phyloP scores from a whole-genome alignment of 1,139 yeast species.

The Blastobotrys capitulatus region DNA sequence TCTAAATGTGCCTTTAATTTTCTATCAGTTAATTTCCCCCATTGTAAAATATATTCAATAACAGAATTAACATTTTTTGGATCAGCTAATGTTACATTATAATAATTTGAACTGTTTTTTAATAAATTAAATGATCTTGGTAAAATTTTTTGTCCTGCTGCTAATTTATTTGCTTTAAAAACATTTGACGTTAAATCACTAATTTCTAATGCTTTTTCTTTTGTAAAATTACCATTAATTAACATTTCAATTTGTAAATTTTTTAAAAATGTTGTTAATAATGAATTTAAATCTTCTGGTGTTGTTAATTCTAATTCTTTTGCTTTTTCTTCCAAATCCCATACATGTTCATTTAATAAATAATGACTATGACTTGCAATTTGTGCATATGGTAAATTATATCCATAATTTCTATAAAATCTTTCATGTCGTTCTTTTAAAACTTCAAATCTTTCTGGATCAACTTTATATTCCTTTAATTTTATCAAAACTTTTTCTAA shows the following conservation, averaged over 20 bases:
- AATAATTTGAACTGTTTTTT: conserved; percentile 41
- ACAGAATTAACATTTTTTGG: conserved; percentile 75
- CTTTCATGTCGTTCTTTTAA: conserved; percentile 60
- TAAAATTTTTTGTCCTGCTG: conserved; percentile 38
- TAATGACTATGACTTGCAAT: conserved; percentile 57
- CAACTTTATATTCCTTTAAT: conserved; percentile 49
- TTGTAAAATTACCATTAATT: conserved; percentile 71
- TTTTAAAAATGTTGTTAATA: conserved; percentile 39
- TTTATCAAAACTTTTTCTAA: conserved; percentile 54
- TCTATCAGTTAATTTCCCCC: conserved; percentile 45
- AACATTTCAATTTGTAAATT: conserved; percentile 62
- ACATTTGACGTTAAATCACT: conserved; percentile 39
- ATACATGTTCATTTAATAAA: conserved; percentile 64
- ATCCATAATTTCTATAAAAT: conserved; percentile 65
- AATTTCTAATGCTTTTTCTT: conserved; percentile 50
- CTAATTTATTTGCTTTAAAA: conserved; percentile 29
- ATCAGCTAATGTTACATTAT: conserved; percentile 53
- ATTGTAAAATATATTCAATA: conserved; percentile 69
- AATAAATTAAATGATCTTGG: conserved; percentile 50
- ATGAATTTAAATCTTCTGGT: conserved; percentile 47
- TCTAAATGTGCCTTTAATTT: conserved; percentile 48
- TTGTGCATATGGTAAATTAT: conserved; percentile 64
- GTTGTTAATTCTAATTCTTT: conserved; percentile 45
- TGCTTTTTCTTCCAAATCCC: conserved; percentile 58
- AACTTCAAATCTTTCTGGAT: conserved; percentile 52